A percentile compares a stretch with the other conserved stretches of the same genome.
phyloP scores from a whole-genome alignment of 2,329 filamentous ascomycete species.

The Penicillium crustosum region DNA sequence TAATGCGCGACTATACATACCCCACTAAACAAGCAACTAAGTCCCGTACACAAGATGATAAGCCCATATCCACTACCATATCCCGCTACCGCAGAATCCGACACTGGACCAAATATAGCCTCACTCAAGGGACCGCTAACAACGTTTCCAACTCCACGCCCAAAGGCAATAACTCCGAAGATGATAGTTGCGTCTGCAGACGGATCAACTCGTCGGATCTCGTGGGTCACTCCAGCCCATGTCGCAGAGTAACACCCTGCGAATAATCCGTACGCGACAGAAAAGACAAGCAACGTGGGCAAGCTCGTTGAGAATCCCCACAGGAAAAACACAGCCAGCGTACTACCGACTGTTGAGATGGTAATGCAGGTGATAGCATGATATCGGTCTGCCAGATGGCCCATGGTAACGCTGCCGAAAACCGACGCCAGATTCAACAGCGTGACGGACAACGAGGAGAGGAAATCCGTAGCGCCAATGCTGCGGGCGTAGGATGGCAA shows the following conservation, averaged over 20 bases:
- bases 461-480: conserved; percentile 24
- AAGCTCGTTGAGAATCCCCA: conserved; percentile 51
- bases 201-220: conserved; percentile 39
- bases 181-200: conserved; percentile 49
- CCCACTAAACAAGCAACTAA: conserved; percentile 28
- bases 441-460: conserved; percentile 33
- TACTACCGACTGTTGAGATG: conserved; percentile 44
- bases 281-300: conserved; percentile 43
- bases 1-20: conserved; percentile 26
- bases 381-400: conserved; percentile 43
- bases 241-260: conserved; percentile 45
- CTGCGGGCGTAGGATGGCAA: conserved; percentile 39
- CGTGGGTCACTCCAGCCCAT: conserved; percentile 49
- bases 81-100: conserved; percentile 16
- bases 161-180: conserved; percentile 50
- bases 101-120: conserved; percentile 28
- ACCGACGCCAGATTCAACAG: conserved; percentile 34
- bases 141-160: conserved; percentile 54
- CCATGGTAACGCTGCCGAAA: conserved; percentile 38
- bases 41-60: conserved; percentile 32
- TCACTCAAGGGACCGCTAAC: conserved; percentile 54
- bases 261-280: conserved; percentile 48
- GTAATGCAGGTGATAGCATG: conserved; percentile 42
- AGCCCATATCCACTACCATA: conserved; percentile 33
- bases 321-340: conserved; percentile 44